Base-by-base conservation (phyloP, 768 basidiomycete genomes). In the Lentinula edodes region DNA sequence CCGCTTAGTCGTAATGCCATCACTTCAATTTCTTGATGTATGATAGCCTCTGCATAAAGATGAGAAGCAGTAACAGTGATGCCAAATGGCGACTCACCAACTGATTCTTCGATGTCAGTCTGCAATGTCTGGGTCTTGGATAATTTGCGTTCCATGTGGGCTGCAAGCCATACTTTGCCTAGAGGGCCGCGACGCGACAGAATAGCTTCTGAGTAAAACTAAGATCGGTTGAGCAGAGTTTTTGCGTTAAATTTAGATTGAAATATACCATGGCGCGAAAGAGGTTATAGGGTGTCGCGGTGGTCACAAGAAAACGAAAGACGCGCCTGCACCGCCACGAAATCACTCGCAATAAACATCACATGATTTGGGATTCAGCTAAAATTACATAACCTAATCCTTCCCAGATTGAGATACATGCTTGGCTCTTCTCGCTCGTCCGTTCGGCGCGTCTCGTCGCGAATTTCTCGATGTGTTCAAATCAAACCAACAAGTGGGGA, bases 101-200 rank as follows among this genome's bases (percentile, higher is more conserved):
- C 93, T 59, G 92, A 91, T 71, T 98, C 87, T 66, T 90, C 93
- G 58, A 99, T 97, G 74, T 97, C 93, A 0, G 95, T 95, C 70
- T 95, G 91, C 2, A 97, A 77, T 1, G 96, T 94, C 73, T 96
- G 93, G 32, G 89, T 87, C 75, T 98, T 99, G 67, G 92, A 94
- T 69, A 99, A 87, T 78, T 98, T 98, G 69, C 93, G 87, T 75
- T 98, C 95, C 88, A 96, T 95, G 81, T 98, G 96, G 1, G 97
- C 96, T 45, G 96, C 95, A 58, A 99, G 89, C 97, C 97, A 99
- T 80, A 99, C 94, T 78, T 89, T 93, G 39, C 94, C 96, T 42
- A 99, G 80, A 3, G 96, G 93, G 48, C 96, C 95, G 60, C 93
- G 89, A 67, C 94, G 89, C 51, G 93, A 93, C 66, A 97, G 83